These are phyloP conservation scores for Tolypocladium tundrense DNA, from an alignment of 2,329 filamentous ascomycete genomes.

Conservation along the genomic window DNA sequence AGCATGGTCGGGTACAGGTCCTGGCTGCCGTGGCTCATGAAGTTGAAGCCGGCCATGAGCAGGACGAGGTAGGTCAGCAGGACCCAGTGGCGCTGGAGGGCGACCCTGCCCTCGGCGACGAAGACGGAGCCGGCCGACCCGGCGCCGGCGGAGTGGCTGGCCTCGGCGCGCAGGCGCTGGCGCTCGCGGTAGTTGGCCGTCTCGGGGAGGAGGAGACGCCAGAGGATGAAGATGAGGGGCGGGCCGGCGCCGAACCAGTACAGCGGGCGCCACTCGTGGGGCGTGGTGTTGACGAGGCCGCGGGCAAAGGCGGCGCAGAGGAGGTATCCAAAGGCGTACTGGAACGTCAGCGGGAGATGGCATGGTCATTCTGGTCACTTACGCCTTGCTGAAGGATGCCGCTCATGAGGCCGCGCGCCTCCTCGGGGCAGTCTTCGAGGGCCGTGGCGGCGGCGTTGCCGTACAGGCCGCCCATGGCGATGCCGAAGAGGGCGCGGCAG, in stretches of 20 bases:
- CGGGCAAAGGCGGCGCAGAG: conserved; percentile 47
- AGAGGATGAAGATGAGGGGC: conserved; percentile 69
- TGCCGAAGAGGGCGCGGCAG: conserved; percentile 63
- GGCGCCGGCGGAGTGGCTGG: conserved; percentile 10
- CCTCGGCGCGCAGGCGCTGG: conserved; percentile 46
- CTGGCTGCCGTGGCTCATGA: conserved; percentile 72
- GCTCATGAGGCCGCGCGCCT: conserved; percentile 62
- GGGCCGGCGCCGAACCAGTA: conserved; percentile 85
- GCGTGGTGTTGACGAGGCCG: conserved; percentile 64
- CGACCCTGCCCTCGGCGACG: conserved; percentile 65
- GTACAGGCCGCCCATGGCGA: conserved; percentile 75
- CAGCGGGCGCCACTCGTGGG: conserved; percentile 72
- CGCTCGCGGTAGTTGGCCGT: conserved; percentile 63
- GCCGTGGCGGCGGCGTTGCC: conserved; percentile 73
- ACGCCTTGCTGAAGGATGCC: conserved; percentile 66
- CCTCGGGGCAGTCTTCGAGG: conserved; percentile 60
- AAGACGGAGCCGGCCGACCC: conserved; percentile 47
- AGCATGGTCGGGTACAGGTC: conserved; percentile 53
- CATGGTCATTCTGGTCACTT: conserved; percentile 7
- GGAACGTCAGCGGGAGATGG: neutral
- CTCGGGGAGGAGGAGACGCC: conserved; percentile 69
- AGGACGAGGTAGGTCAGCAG: conserved; percentile 73
- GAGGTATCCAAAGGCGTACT: conserved; percentile 57
- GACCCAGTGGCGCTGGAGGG: conserved; percentile 70
- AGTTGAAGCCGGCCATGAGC: conserved; percentile 86